Conservation (phyloP, 2,329 filamentous ascomycete species). For the Hymenoscyphus salicellus region DNA sequence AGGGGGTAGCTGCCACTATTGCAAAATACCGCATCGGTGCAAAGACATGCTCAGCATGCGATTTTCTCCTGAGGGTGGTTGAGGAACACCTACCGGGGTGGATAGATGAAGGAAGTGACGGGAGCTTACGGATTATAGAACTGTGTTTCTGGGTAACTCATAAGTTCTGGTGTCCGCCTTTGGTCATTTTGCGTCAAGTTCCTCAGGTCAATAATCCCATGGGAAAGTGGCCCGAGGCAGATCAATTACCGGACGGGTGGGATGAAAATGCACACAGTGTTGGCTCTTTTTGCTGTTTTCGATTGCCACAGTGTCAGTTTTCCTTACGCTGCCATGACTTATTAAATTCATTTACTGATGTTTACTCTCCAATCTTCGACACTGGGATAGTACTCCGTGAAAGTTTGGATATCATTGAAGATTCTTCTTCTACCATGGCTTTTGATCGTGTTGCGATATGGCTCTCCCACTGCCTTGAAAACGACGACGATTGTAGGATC, state of each 20-base stretch:
- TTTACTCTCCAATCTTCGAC: background rate
- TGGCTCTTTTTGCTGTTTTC: background rate
- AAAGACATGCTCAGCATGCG: background rate
- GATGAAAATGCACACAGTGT: background rate
- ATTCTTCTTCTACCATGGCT: constrained; percentile 5
- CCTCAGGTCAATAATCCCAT: background rate
- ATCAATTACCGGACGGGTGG: background rate
- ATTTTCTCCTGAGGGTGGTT: background rate
- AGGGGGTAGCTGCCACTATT: background rate
- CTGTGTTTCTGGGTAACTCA: background rate
- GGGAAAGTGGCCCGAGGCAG: background rate
- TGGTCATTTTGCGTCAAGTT: background rate
- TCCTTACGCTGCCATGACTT: background rate
- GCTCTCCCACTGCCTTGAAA: constrained; percentile 4
- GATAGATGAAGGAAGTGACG: background rate
- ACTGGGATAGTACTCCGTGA: background rate
- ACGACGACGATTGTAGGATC: constrained; percentile 5
- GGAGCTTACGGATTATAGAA: background rate
- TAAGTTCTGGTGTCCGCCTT: background rate
- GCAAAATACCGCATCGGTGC: background rate
- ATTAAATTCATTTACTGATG: background rate
- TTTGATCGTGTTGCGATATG: constrained; percentile 4
- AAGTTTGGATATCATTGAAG: constrained; percentile 8
- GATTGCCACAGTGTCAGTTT: background rate
- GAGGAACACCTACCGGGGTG: background rate